phyloP scores from a whole-genome alignment of 2,329 filamentous ascomycete species.

The Diaporthe sp. region DNA sequence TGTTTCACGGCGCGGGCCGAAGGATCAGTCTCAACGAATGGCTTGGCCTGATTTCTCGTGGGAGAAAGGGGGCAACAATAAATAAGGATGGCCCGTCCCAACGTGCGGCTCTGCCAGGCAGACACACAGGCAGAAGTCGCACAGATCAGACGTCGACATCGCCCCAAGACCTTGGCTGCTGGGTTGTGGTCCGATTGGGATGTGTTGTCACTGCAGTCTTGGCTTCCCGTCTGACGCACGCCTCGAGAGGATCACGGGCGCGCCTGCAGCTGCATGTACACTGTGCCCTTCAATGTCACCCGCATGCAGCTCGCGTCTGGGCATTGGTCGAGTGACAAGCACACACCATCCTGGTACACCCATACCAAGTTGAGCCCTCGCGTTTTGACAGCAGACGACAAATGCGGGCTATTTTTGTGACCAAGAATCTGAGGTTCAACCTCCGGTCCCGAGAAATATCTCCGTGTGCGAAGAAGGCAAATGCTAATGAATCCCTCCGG shows the following conservation, averaged over 20 bases:
- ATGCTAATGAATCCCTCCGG: not conserved
- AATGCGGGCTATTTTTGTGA: not conserved
- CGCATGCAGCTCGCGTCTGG: constrained; percentile 1
- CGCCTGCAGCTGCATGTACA: constrained; percentile 7
- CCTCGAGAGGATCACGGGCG: constrained; percentile 19
- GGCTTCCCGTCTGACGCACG: constrained; percentile 10
- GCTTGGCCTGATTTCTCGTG: not conserved
- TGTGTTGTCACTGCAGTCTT: not conserved
- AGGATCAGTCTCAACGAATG: not conserved
- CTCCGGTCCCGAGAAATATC: not conserved
- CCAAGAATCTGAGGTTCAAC: not conserved
- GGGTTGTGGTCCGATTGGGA: constrained; percentile 2
- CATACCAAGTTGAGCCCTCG: not conserved
- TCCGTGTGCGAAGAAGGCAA: not conserved
- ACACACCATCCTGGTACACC: not conserved
- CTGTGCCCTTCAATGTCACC: not conserved
- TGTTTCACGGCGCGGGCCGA: constrained; percentile 22
- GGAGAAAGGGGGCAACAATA: not conserved
- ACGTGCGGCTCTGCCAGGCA: constrained; percentile 24
- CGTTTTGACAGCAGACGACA: not conserved
- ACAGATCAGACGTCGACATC: constrained; percentile 10
- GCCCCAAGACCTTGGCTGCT: constrained; percentile 7
- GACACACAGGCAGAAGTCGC: constrained; percentile 16
- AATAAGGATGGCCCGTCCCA: not conserved
- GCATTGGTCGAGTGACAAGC: not conserved